Conservation (phyloP, 73 alveolate genomes). For the Stentor coeruleus region DNA sequence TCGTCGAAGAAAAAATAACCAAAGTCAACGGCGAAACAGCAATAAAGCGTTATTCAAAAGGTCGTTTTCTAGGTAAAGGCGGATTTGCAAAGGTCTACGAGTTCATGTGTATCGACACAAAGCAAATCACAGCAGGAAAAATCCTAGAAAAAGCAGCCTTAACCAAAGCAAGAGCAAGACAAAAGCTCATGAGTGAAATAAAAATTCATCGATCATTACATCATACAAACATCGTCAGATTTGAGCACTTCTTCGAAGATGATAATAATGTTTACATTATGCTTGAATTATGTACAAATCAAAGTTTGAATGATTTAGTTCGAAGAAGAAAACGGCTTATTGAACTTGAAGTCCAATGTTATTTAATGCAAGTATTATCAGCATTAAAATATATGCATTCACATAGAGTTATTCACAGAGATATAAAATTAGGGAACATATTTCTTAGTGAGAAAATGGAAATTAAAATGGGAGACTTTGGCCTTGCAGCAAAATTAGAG, state of each 20-base stretch:
- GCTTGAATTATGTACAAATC: conserved; percentile 85
- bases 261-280: conserved; percentile 85
- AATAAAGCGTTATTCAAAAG: conserved; percentile 60
- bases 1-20: conserved; percentile 44
- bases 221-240: conserved; percentile 86
- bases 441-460: conserved; percentile 70
- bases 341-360: conserved; percentile 92
- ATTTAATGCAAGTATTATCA: conserved; percentile 67
- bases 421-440: conserved; percentile 70
- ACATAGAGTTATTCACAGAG: conserved; percentile 73
- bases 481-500: conserved; percentile 62
- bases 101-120: conserved; percentile 57
- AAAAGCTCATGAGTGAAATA: conserved; percentile 93
- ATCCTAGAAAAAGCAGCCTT: conserved; percentile 81
- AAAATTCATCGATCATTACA: conserved; percentile 91
- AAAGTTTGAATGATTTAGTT: conserved; percentile 80
- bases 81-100: conserved; percentile 97
- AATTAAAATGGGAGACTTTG: conserved; percentile 75
- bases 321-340: conserved; percentile 88
- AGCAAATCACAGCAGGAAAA: conserved; percentile 77
- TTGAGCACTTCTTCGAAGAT: conserved; percentile 97
- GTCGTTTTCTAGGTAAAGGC: conserved; percentile 84
- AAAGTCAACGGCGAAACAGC: conserved; percentile 38
- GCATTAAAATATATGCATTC: conserved; percentile 71
- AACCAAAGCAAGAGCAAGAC: conserved; percentile 84